phyloP scores from a whole-genome alignment of 2,329 filamentous ascomycete species.

The Fusarium tjaetaba region DNA sequence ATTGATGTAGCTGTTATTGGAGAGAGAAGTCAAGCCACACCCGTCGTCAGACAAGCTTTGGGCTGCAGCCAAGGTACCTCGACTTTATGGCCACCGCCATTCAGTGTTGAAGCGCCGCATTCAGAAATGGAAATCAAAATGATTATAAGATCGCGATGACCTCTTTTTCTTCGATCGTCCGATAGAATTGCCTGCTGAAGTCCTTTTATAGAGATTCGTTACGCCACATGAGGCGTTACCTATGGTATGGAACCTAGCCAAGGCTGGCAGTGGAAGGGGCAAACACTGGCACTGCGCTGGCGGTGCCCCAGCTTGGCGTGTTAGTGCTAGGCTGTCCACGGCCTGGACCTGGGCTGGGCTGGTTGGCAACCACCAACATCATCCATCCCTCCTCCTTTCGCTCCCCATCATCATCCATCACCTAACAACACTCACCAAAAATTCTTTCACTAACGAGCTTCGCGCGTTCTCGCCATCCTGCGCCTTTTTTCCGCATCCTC shows the following conservation, averaged over 20 bases:
- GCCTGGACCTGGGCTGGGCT: neutral
- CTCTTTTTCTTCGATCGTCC: neutral
- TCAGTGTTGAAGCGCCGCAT: neutral
- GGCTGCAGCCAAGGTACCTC: neutral
- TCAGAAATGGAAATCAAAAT: neutral
- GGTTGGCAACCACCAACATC: conserved; percentile 31
- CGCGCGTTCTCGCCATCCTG: conserved; percentile 1
- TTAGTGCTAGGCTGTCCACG: neutral
- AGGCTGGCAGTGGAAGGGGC: conserved; percentile 22
- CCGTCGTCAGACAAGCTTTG: conserved; percentile 15
- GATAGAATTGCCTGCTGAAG: neutral
- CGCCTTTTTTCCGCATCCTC: neutral
- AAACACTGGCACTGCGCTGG: conserved; percentile 15
- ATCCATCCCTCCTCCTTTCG: conserved; percentile 34
- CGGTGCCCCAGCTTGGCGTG: neutral
- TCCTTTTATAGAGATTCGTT: neutral
- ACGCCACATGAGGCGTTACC: conserved; percentile 35
- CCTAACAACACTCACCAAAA: conserved; percentile 38
- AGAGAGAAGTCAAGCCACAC: conserved; percentile 14
- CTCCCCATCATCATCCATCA: conserved; percentile 37
- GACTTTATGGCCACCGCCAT: conserved; percentile 8
- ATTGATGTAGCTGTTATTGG: neutral
- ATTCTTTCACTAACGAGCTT: conserved; percentile 31
- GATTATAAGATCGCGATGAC: neutral
- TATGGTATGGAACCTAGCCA: conserved; percentile 25